Evolutionary conservation across 768 basidiomycete genomes (phyloP), one percentile per base, ranked within the genome.

Genomic region (Amanita pseudoporphyria): DNA sequence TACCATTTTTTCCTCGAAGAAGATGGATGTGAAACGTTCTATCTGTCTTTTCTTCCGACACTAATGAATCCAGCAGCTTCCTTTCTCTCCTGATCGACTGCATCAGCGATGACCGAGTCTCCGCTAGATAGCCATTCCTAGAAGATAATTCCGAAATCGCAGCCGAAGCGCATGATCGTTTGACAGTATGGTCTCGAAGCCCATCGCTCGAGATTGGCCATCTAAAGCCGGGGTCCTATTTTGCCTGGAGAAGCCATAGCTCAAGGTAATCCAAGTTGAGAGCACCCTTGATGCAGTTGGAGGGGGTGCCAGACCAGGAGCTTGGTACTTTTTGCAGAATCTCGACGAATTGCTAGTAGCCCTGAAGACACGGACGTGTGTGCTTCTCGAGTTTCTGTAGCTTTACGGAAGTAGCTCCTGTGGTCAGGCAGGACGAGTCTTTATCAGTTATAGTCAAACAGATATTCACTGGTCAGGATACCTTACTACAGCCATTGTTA

Each of bases 91-190:
- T 50, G 47, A n/a, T 50, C 39, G n/a, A 37, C 56, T 16, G 60
- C 24, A 16, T 42, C 45, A 26, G 55, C 56, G 36, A 63, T 51
- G 16, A 61, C 62, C 0, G 69, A 69, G 56, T 73, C 71, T 1
- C 69, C 71, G 35, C 70, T 71, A 2, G 64, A 59, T 18, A 71
- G 51, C 71, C 72, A 72, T 50, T 74, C 72, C 38, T 70, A 68
- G 52, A 71, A 66, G 10, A 74, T 62, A 22, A 55, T 67, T 1
- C 71, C 71, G 21, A 71, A 74, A 6, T 72, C 71, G 22, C 64
- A 65, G 22, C 71, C 69, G 39, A 72, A 71, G 6, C 66, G 62
- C 55, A 61, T 63, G 28, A 56, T 49, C n/a, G 61, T 64, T 42
- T 70, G 69, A 3, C 52, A 57, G 33, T 67, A 51, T 72, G 69